Evolutionary conservation across 2,329 filamentous ascomycete genomes (phyloP).

Genomic region (Aspergillus sergii): DNA sequence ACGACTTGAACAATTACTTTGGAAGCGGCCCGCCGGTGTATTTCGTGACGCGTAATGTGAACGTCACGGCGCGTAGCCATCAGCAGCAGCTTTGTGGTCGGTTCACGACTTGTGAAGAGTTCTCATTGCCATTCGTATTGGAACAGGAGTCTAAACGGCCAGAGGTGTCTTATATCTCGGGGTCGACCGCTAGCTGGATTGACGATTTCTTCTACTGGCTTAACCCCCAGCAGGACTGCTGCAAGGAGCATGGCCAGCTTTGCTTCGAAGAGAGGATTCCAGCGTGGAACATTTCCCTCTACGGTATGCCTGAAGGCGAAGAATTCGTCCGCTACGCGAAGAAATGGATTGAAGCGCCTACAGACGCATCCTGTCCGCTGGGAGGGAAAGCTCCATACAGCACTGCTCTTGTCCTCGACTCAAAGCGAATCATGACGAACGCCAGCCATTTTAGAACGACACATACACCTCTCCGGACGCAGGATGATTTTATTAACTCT

Average conservation of each 20-base stretch:
- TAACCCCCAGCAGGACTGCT: slow-evolving; percentile 82
- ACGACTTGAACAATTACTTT: slow-evolving; percentile 92
- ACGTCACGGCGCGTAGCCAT: slow-evolving; percentile 71
- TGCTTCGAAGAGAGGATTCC: slow-evolving; percentile 81
- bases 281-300: slow-evolving; percentile 84
- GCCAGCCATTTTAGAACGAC: slow-evolving; percentile 91
- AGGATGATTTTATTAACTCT: slow-evolving; percentile 89
- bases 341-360: slow-evolving; percentile 79
- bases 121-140: slow-evolving; percentile 84
- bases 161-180: slow-evolving; percentile 82
- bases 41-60: slow-evolving; percentile 83
- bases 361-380: slow-evolving; percentile 80
- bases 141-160: slow-evolving; percentile 93
- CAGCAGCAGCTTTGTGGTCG: slow-evolving; percentile 89
- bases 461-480: slow-evolving; percentile 83
- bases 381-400: slow-evolving; percentile 88
- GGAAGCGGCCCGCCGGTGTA: slow-evolving; percentile 92
- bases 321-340: slow-evolving; percentile 87
- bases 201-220: slow-evolving; percentile 97
- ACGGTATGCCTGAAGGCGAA: slow-evolving; percentile 88
- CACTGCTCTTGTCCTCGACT: slow-evolving; percentile 77
- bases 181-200: slow-evolving; percentile 90
- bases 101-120: slow-evolving; percentile 83
- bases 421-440: slow-evolving; percentile 66
- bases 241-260: slow-evolving; percentile 67